Evolutionary conservation across 345 rosid genomes (phyloP).

Genomic region (Salix suchowensis): DNA sequence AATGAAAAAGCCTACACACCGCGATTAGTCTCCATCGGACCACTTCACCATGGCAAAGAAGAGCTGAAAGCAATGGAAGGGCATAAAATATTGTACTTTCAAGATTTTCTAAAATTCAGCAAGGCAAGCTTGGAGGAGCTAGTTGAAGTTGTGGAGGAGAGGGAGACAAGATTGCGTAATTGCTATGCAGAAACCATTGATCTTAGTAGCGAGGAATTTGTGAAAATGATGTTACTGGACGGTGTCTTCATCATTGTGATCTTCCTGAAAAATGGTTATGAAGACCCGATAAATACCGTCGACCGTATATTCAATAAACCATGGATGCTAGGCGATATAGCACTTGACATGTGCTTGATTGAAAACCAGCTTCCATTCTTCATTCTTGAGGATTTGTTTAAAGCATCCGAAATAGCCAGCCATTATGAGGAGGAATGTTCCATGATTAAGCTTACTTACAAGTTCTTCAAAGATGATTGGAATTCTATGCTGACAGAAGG

Average conservation of each 20-base stretch:
- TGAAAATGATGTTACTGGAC: slow-evolving; percentile 8
- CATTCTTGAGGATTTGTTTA: slow-evolving; percentile 18
- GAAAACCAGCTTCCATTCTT: slow-evolving; percentile 26
- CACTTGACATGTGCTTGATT: slow-evolving; percentile 5
- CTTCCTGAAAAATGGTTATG: neutral
- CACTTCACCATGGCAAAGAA: neutral
- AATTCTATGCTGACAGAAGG: neutral
- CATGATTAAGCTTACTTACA: neutral
- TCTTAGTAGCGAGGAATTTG: slow-evolving; percentile 4
- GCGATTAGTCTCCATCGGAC: neutral
- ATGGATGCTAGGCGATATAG: neutral
- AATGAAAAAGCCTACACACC: neutral
- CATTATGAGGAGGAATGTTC: neutral
- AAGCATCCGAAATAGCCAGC: neutral
- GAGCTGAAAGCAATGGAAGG: slow-evolving; percentile 3
- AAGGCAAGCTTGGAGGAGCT: neutral
- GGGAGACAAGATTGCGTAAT: neutral
- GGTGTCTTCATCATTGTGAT: slow-evolving; percentile 1
- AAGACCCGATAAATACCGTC: neutral
- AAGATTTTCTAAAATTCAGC: neutral
- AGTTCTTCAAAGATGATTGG: no score
- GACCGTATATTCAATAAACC: slow-evolving; percentile 3
- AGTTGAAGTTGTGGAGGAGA: neutral
- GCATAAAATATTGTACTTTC: slow-evolving; percentile 4
- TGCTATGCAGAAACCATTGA: neutral